Evolutionary conservation across 305 asterid genomes (phyloP).

Genomic region (Fraxinus baroniana): DNA sequence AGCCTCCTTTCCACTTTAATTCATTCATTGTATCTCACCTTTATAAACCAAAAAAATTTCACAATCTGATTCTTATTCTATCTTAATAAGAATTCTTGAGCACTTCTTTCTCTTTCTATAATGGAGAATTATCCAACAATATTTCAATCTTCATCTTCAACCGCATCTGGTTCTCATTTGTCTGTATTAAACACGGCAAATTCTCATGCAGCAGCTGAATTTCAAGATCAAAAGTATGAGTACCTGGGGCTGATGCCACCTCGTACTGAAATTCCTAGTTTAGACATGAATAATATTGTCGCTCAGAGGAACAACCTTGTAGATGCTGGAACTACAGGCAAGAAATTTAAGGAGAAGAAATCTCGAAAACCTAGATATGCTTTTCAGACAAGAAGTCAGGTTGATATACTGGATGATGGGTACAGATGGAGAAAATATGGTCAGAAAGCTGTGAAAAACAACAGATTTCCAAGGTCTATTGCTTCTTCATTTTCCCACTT

Average conservation of each 20-base stretch:
- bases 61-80: neutral
- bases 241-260: conserved; percentile 32
- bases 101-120: neutral
- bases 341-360: conserved; percentile 45
- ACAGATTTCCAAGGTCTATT: conserved; percentile 68
- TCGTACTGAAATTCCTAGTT: conserved; percentile 24
- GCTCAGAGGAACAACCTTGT: neutral
- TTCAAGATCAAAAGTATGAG: conserved; percentile 19
- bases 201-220: conserved; percentile 14
- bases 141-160: conserved; percentile 25
- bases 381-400: conserved; percentile 83
- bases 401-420: conserved; percentile 86
- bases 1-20: conserved; percentile 40
- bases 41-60: conserved; percentile 6
- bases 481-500: neutral
- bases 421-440: conserved; percentile 93
- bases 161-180: conserved; percentile 22
- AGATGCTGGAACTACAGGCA: conserved; percentile 24
- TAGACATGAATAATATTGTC: neutral
- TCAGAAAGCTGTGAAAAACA: conserved; percentile 81
- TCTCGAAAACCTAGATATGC: conserved; percentile 53
- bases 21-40: conserved; percentile 14
- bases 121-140: conserved; percentile 33
- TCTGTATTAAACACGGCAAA: conserved; percentile 15
- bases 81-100: neutral